Base-by-base conservation (phyloP, 306 rosid species). In the Gastrolobium bilobum region DNA sequence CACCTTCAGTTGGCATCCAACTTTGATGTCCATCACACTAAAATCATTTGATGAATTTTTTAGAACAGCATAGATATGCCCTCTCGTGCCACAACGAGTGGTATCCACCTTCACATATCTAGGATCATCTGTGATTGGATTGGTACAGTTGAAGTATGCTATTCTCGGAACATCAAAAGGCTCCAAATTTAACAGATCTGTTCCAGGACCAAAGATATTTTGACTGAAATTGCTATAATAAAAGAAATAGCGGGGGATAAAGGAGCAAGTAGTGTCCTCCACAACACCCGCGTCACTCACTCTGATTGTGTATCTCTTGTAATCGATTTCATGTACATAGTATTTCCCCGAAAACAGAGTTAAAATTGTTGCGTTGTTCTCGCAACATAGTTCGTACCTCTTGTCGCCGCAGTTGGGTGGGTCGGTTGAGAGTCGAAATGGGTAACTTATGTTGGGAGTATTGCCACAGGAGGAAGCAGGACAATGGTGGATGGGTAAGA, bases 211-310 rank as follows among this genome's bases (percentile, higher is more conserved):
- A 0, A 44, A 15, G 2, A 6, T 2, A 0, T 35, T 0, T 0
- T 5, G 1, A 3, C 29, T 61, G 10, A 37, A 61, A 13, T 61
- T 61, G 5, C 11, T 1, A 3, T 4, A 14, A 4, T 6, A 2
- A 4, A 70, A 15, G 63, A 52, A 71, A 37, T 71, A 35, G 20
- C 63, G 76, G 3, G 76, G 76, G 50, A 38, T 7, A 1, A 20
- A 20, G 76, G 63, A 51, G 60, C 60, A 69, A 50, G 11, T 26
- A 48, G 51, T 34, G 46, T 34, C 48, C 10, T 50, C 48, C 37
- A 4, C 15, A 4, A 71, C 6, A 51, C 46, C 60, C 0, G 75
- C 46, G 34, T 69, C 75, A 7, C 7, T 29, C 9, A 48, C 6
- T 0, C 26, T 29, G 59, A 68, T 68, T 4, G 0, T 0, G 26